Evolutionary conservation across 2,329 filamentous ascomycete species (phyloP).

Genomic region (Aspergillus phoenicis): DNA sequence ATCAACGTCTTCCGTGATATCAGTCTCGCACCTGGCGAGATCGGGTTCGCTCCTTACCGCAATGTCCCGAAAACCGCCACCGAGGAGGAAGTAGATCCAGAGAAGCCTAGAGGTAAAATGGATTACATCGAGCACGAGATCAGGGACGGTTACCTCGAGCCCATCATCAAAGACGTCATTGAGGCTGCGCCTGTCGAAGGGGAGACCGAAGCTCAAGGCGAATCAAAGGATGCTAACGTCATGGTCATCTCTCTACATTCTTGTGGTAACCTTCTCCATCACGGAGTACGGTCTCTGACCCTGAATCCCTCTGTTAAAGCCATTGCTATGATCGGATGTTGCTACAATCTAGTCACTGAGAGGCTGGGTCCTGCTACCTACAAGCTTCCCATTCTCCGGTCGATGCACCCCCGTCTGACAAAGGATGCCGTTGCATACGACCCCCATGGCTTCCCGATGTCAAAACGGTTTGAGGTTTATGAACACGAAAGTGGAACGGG

Average conservation of each 20-base stretch:
- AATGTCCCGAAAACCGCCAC: conserved; percentile 12
- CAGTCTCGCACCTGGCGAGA: conserved; percentile 34
- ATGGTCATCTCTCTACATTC: conserved; percentile 97
- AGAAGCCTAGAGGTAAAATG: conserved; percentile 37
- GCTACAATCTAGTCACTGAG: conserved; percentile 95
- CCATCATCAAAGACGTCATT: conserved; percentile 40
- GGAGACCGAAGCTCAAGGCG: background rate
- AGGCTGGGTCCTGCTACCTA: conserved; percentile 82
- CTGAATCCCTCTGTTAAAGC: conserved; percentile 82
- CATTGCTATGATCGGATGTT: conserved; percentile 96
- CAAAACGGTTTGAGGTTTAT: conserved; percentile 63
- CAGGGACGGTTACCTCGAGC: conserved; percentile 46
- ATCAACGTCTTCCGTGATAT: conserved; percentile 41
- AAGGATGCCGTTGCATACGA: conserved; percentile 74
- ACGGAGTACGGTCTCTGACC: conserved; percentile 82
- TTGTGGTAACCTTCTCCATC: conserved; percentile 95
- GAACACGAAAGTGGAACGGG: conserved; percentile 60
- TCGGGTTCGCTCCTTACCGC: conserved; percentile 20
- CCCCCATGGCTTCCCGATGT: conserved; percentile 93
- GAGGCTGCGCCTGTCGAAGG: conserved; percentile 18
- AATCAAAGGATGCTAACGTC: conserved; percentile 45
- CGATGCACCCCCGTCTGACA: conserved; percentile 69
- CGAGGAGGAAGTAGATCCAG: conserved; percentile 18
- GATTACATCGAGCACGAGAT: conserved; percentile 51
- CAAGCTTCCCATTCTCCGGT: conserved; percentile 77